A percentile compares a stretch with the other conserved stretches of the same genome.
Conservation (phyloP, 2,329 filamentous ascomycete species). For the Ambrosiella beaveri region DNA sequence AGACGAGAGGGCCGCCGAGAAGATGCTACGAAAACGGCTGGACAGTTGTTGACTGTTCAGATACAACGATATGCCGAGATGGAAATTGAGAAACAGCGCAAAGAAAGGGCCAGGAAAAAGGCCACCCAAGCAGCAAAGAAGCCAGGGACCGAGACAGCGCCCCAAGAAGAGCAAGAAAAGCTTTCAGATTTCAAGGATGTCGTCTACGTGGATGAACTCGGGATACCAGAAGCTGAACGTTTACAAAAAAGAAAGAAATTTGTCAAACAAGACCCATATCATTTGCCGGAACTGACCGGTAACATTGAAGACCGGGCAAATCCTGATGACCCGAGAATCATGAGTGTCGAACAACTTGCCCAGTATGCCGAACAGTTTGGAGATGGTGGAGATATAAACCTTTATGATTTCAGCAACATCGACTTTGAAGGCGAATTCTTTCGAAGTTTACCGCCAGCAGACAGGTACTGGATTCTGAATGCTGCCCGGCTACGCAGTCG, state of each 20-base stretch:
- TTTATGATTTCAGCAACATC: constrained; percentile 97
- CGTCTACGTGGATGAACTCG: constrained; percentile 80
- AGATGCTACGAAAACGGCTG: constrained; percentile 81
- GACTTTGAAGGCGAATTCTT: constrained; percentile 96
- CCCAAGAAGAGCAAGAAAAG: constrained; percentile 29
- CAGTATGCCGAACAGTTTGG: constrained; percentile 88
- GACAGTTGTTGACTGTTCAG: constrained; percentile 80
- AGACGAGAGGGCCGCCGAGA: constrained; percentile 77
- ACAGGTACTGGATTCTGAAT: constrained; percentile 95
- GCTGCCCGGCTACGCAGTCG: constrained; percentile 76
- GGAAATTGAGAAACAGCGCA: constrained; percentile 50
- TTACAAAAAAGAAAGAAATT: constrained; percentile 54
- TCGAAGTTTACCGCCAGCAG: constrained; percentile 68
- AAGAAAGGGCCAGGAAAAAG: constrained; percentile 25
- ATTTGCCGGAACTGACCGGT: constrained; percentile 70
- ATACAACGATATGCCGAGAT: constrained; percentile 84
- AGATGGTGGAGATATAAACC: constrained; percentile 72
- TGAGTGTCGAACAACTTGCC: constrained; percentile 88
- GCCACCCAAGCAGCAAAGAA: constrained; percentile 18
- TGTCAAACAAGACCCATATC: constrained; percentile 84
- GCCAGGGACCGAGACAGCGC: neutral
- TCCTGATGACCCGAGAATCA: constrained; percentile 83
- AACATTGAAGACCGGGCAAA: constrained; percentile 73
- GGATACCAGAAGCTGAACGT: constrained; percentile 63
- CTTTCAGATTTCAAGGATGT: constrained; percentile 49